Percentiles rank a stretch among this genome's conserved stretches.
These are phyloP conservation scores for Ceratobasidium sp. DNA, from an alignment of 1,284 basidiomycete genomes.

Conservation along the genomic window DNA sequence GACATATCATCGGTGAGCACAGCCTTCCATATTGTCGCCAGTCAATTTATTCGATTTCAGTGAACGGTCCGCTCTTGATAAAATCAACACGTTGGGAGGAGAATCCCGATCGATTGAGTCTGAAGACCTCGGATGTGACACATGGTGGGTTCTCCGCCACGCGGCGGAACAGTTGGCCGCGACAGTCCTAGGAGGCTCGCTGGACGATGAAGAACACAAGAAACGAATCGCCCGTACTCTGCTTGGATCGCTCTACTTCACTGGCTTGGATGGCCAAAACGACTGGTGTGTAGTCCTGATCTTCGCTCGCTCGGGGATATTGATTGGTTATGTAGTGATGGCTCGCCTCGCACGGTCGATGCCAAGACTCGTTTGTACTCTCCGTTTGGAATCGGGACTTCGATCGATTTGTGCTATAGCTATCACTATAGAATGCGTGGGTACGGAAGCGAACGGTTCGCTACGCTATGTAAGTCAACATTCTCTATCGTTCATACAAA, in stretches of 20 bases:
- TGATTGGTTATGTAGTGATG: background rate
- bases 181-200: background rate
- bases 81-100: constrained; percentile 7
- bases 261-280: background rate
- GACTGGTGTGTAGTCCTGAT: background rate
- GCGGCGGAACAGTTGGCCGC: constrained; percentile 23
- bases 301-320: background rate
- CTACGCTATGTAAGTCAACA: background rate
- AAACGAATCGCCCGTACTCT: constrained; percentile 19
- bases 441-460: background rate
- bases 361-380: constrained; percentile 29
- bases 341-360: background rate
- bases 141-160: constrained; percentile 16
- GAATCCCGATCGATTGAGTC: constrained; percentile 8
- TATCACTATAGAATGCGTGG: constrained; percentile 16
- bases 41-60: background rate
- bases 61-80: constrained; percentile 25
- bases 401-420: constrained; percentile 22
- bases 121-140: constrained; percentile 4
- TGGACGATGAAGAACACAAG: constrained; percentile 24
- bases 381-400: constrained; percentile 33
- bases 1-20: constrained; percentile 23
- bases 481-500: background rate
- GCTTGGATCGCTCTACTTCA: constrained; percentile 34
- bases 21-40: background rate